Percentiles rank a stretch among this genome's conserved stretches.
Conservation (phyloP, 306 rosid species). For the Betula pendula region DNA sequence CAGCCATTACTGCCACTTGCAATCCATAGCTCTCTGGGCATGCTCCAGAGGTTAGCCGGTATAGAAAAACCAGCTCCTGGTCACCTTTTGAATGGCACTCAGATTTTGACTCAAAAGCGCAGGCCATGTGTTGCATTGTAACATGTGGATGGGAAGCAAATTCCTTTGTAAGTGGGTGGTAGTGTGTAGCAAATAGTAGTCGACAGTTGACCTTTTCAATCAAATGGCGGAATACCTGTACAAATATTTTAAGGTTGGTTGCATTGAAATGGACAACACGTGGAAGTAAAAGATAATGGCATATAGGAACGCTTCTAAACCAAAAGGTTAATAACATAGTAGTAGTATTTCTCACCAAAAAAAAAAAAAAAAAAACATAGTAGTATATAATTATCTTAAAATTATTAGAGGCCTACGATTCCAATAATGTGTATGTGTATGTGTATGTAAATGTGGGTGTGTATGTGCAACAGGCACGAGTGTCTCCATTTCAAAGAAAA, state of each 20-base stretch:
- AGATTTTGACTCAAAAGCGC: conserved; percentile 65
- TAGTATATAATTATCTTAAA: not conserved
- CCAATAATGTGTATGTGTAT: no score
- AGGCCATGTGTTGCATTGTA: conserved; percentile 89
- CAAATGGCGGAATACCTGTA: conserved; percentile 86
- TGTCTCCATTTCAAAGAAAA: not conserved
- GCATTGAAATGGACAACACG: not conserved
- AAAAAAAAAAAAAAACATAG: no score
- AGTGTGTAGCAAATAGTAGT: conserved; percentile 90
- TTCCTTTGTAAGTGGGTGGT: conserved; percentile 92
- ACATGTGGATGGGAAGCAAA: conserved; percentile 93
- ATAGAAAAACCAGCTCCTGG: conserved; percentile 72
- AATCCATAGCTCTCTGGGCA: conserved; percentile 93
- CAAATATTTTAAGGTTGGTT: conserved; percentile 18
- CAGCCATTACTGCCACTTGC: conserved; percentile 95
- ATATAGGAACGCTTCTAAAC: not conserved
- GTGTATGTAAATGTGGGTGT: not conserved
- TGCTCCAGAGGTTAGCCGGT: conserved; percentile 74
- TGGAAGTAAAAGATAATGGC: not conserved
- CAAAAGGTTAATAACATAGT: not conserved
- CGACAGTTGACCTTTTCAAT: conserved; percentile 88
- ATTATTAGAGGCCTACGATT: not conserved
- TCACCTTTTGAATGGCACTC: conserved; percentile 40
- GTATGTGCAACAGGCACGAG: not conserved
- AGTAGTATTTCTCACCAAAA: no score